Conservation (phyloP, 225 moss, liverwort and hornwort genomes). For the Lunularia cruciata region DNA sequence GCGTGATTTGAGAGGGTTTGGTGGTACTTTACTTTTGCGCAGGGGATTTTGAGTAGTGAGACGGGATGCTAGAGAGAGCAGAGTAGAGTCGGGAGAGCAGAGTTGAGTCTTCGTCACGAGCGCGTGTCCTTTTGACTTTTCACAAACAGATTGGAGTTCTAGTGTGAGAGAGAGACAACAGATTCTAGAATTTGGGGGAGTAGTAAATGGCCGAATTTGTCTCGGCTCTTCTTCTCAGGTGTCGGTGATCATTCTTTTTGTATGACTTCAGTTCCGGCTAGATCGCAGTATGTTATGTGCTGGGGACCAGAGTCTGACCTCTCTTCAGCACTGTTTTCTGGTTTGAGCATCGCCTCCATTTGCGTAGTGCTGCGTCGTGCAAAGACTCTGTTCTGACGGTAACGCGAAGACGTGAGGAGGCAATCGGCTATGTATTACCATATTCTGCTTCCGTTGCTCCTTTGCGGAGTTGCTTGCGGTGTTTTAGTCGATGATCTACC, state of each 20-base stretch:
- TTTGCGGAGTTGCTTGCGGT: conserved; percentile 13
- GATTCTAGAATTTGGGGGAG: too few species aligned
- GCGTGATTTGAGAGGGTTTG: too few species aligned
- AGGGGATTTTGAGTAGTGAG: too few species aligned
- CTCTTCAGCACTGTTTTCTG: background rate
- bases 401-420: background rate
- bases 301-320: background rate
- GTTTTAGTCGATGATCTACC: conserved; percentile 27
- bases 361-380: background rate
- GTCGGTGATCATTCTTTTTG: background rate
- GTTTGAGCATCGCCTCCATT: background rate
- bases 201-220: too few species aligned
- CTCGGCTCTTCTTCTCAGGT: too few species aligned
- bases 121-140: too few species aligned
- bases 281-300: background rate
- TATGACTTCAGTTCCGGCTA: background rate
- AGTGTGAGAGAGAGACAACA: too few species aligned
- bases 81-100: too few species aligned
- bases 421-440: conserved; percentile 11
- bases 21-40: too few species aligned
- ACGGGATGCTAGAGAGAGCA: too few species aligned
- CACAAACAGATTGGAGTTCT: too few species aligned
- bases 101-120: too few species aligned
- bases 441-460: conserved; percentile 18
- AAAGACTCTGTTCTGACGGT: background rate